Evolutionary conservation across 768 basidiomycete genomes (phyloP).

Genomic region (Lentinula sp.): DNA sequence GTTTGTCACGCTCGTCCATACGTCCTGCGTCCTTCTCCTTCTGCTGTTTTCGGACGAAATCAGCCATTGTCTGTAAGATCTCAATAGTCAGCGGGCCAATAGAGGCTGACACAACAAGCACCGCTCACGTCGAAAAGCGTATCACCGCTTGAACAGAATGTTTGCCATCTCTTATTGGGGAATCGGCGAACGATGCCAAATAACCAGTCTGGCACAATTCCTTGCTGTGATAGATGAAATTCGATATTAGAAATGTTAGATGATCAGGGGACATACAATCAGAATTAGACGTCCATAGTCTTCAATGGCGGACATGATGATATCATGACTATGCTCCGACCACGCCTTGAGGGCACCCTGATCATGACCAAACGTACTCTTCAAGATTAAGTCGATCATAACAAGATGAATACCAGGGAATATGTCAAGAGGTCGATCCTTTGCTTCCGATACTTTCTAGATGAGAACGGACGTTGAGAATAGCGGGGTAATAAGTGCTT

Average conservation of each 20-base stretch:
- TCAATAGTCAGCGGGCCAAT: background rate
- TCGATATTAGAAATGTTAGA: slow-evolving; percentile 6
- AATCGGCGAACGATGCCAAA: slow-evolving; percentile 71
- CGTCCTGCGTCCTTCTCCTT: slow-evolving; percentile 57
- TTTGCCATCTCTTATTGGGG: slow-evolving; percentile 61
- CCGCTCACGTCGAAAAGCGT: slow-evolving; percentile 2
- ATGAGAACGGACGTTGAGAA: slow-evolving; percentile 17
- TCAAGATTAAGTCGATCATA: slow-evolving; percentile 68
- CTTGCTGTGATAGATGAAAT: slow-evolving; percentile 39
- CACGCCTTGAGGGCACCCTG: slow-evolving; percentile 67
- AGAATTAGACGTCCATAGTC: slow-evolving; percentile 78
- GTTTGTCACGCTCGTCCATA: slow-evolving; percentile 48
- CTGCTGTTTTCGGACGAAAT: slow-evolving; percentile 66
- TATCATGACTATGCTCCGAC: slow-evolving; percentile 58
- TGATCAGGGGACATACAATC: slow-evolving; percentile 32
- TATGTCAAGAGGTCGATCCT: slow-evolving; percentile 52
- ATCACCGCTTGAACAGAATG: slow-evolving; percentile 72
- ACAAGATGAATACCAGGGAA: slow-evolving; percentile 68
- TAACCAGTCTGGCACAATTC: slow-evolving; percentile 59
- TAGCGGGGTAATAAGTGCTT: background rate
- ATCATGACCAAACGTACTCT: slow-evolving; percentile 64
- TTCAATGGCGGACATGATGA: slow-evolving; percentile 68
- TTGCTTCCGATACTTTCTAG: slow-evolving; percentile 54
- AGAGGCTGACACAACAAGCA: background rate
- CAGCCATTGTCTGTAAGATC: slow-evolving; percentile 52